Evolutionary conservation across 495 filamentous ascomycete species (phyloP).

Genomic region (Rostrohypoxylon terebratum): DNA sequence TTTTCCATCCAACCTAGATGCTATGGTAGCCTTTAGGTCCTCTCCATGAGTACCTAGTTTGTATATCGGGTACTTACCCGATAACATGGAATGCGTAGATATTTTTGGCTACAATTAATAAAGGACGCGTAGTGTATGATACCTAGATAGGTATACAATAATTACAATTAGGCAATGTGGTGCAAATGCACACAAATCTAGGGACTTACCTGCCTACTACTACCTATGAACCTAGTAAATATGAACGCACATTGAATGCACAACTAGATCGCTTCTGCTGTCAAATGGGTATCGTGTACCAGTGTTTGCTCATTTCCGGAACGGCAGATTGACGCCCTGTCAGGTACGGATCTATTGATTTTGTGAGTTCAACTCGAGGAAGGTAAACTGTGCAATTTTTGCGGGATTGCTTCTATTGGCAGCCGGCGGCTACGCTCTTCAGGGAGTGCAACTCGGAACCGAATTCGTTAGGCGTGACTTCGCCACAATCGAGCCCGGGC

Average conservation of each 20-base stretch:
- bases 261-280: conserved; percentile 5
- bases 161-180: conserved; percentile 14
- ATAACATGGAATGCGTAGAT: neutral
- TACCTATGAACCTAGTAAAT: too few species aligned
- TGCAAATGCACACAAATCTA: neutral
- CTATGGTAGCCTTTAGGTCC: too few species aligned
- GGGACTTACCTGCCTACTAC: neutral
- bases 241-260: neutral
- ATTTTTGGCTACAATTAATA: conserved; percentile 23
- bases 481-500: conserved; percentile 13
- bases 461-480: neutral
- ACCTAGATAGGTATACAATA: conserved; percentile 2
- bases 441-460: conserved; percentile 20
- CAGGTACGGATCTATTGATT: conserved; percentile 28
- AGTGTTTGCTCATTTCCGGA: conserved; percentile 20
- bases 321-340: conserved; percentile 37
- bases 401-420: conserved; percentile 25
- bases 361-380: neutral
- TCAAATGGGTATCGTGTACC: conserved; percentile 24
- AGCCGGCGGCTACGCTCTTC: conserved; percentile 29
- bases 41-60: neutral
- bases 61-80: conserved; percentile 6
- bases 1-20: neutral
- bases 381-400: conserved; percentile 17
- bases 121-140: conserved; percentile 14